Base-by-base conservation (phyloP, 1,139 yeast species). In the Blastobotrys elegans region DNA sequence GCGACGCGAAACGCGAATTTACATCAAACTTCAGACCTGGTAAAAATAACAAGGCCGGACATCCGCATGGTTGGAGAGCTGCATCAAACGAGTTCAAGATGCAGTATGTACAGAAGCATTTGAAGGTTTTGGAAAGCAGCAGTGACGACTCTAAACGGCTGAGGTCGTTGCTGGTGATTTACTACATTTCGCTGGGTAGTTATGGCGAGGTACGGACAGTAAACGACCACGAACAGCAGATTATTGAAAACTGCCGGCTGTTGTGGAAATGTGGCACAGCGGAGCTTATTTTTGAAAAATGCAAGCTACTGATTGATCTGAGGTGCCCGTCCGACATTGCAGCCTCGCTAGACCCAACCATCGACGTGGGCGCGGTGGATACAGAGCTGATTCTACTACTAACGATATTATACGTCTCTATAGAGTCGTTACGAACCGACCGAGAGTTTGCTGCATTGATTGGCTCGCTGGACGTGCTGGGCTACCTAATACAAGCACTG, bases 331-430 rank as follows among this genome's bases (percentile, higher is more conserved):
- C 40, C 40, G 50, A 18, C 43, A 52, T 26, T 42, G 46, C 44
- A 39, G 33, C 44, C 17, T 44, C 40, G 20, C 39, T 33, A 3
- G 52, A 47, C 7, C 46, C 44, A 11, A 47, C 44, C 2, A 30
- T 44, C 6, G 46, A 41, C 20, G 24, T 32, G 10, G 47, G 21
- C 13, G 22, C 37, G 1, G 26, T 48, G 3, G 64, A 68, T 2
- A 52, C 51, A 30, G 65, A 67, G 30, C 59, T 77, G 1, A 68
- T 69, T 52, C 66, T 71, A 44, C 56, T 75, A 0, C 64, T 82
- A 53, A 82, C 95, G 0, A 61, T 80, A 1, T 51, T 82, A 1
- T 84, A 79, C 59, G 69, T 81, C 46, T 60, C 76, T 46, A 54
- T 76, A 10, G 70, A 67, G 50, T 63, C 66, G 1, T 56, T 67